Conservation (phyloP, 2,329 filamentous ascomycete genomes). For the Cephalotrichum gorgonifer region DNA sequence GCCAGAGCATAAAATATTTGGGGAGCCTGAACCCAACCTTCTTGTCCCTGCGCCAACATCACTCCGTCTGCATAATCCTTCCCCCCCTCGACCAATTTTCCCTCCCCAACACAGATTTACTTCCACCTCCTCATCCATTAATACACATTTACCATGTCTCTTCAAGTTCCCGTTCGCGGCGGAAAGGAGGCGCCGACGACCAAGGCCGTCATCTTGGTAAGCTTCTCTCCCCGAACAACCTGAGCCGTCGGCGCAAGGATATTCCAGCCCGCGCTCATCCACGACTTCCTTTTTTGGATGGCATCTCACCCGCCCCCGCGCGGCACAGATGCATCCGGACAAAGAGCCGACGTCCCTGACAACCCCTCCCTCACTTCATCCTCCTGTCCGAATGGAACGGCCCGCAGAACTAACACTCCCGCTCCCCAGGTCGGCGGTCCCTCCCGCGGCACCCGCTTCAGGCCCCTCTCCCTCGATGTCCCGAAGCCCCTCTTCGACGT, state of each 20-base stretch:
- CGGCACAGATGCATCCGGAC: no score
- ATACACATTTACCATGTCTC: constrained; percentile 30
- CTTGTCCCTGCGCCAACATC: constrained; percentile 4
- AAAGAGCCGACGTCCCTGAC: no score
- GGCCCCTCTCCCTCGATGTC: constrained; percentile 87
- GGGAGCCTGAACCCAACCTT: neutral
- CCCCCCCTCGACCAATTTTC: neutral
- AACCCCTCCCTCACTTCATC: neutral
- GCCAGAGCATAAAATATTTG: neutral
- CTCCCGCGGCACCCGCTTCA: constrained; percentile 89
- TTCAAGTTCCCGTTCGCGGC: constrained; percentile 43
- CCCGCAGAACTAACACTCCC: neutral
- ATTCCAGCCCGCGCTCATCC: no score
- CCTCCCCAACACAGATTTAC: no score
- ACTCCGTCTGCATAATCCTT: no score
- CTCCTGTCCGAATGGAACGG: neutral
- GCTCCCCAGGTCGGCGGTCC: constrained; percentile 82
- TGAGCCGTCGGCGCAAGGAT: no score
- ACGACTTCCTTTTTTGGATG: no score
- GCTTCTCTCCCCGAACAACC: constrained; percentile 6
- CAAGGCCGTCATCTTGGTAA: constrained; percentile 90
- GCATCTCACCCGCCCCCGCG: no score
- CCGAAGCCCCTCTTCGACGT: constrained; percentile 99
- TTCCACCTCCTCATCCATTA: neutral
- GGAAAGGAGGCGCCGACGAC: constrained; percentile 52